Base-by-base conservation (phyloP, 164 flowering plant genomes). In the Magnolia sinica region DNA sequence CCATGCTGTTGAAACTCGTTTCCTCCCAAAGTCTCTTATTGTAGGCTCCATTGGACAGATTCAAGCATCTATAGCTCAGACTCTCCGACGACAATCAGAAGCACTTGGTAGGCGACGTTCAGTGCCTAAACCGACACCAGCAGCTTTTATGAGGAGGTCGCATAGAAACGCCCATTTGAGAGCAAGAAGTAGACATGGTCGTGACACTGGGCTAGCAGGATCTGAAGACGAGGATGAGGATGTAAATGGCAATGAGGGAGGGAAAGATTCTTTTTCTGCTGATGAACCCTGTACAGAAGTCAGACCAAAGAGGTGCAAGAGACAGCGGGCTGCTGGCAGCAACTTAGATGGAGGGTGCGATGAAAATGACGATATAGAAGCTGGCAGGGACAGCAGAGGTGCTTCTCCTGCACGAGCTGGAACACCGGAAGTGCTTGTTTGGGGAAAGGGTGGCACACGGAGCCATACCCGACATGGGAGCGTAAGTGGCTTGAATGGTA, bases 31-130 rank as follows among this genome's bases (percentile, higher is more conserved):
- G 19, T 31, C 10, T 64, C 24, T n/a, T 22, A n/a, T 64, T 64
- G 22, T 22, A 20, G 14, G 29, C 45, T 37, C 31, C 16, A 73
- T 79, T 73, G 8, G 71, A 78, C 86, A 94, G 99, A 92, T 96
- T 79, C 99, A 96, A 89, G 96, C 85, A 71, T 87, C 92, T 64
- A 94, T 96, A 82, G 96, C 99, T 20, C 90, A 92, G 82, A 88
- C 92, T 61, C 71, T 86, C 72, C 87, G 78, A 64, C 82, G 96
- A 50, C 99, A 96, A 83, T 78, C 92, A 23, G 96, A 92, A 85
- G 99, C 95, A 71, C 86, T 90, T 23, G 89, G 87, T 72, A 91
- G 77, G 83, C 88, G 84, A 74, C 87, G 89, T 23, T 72, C 84
- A 9, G 73, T 77, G 31, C 89, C 87, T 61, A 91, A 84, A 86